Conservation (phyloP, 1,284 basidiomycete species). For the Pisolithus thermaeus region DNA sequence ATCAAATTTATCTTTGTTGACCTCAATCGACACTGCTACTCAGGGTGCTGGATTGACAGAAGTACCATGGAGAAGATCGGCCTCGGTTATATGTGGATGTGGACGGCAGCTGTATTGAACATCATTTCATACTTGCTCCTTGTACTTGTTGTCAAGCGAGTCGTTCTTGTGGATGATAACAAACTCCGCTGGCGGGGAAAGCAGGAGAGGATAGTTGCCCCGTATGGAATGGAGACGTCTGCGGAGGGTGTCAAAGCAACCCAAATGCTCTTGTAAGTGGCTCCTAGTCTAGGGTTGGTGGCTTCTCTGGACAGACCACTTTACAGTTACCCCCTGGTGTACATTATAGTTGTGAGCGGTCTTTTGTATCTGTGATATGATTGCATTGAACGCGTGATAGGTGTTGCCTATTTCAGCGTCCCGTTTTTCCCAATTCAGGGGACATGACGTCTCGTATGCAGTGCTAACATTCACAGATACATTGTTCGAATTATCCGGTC, state of each 20-base stretch:
- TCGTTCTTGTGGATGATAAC: constrained; percentile 24
- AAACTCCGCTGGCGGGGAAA: constrained; percentile 18
- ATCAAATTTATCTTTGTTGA: neutral
- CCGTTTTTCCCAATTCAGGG: constrained; percentile 39
- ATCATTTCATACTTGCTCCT: constrained; percentile 37
- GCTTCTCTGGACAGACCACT: neutral
- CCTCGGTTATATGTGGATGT: constrained; percentile 37
- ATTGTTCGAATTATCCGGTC: constrained; percentile 42
- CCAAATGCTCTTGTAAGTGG: constrained; percentile 47
- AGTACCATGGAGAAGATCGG: constrained; percentile 31
- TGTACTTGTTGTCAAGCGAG: constrained; percentile 34
- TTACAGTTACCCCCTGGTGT: constrained; percentile 30
- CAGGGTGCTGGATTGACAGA: constrained; percentile 48
- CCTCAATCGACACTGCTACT: neutral
- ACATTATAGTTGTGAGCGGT: constrained; percentile 26
- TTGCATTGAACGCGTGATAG: constrained; percentile 9
- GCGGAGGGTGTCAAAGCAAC: constrained; percentile 29
- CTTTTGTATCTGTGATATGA: neutral
- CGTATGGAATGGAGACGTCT: neutral
- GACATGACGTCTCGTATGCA: constrained; percentile 32
- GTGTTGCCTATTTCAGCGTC: constrained; percentile 43
- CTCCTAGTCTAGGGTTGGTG: neutral
- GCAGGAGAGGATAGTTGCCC: constrained; percentile 4
- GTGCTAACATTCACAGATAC: constrained; percentile 39
- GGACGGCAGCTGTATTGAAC: constrained; percentile 38